Base-by-base conservation (phyloP, 129 eudicot species). In the Flaveria robusta region DNA sequence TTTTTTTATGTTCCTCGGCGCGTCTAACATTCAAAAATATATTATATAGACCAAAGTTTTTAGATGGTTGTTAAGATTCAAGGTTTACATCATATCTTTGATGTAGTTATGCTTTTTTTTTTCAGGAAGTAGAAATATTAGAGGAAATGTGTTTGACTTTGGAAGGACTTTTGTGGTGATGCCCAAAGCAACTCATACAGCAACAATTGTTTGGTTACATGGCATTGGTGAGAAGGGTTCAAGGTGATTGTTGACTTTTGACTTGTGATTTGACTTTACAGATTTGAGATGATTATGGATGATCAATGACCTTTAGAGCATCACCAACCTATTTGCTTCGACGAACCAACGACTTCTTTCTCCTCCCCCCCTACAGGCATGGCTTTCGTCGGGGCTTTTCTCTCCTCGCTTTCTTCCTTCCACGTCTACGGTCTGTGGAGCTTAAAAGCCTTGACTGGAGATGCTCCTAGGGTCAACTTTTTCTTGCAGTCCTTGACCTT, bases 111-210 rank as follows among this genome's bases (percentile, higher is more conserved):
- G 27, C 15, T 22, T 18, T 41, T 75, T 72, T 55, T 77, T 24
- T 66, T 59, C 88, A 86, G 97, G 94, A 77, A 85, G 65, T 58
- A 58, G 65, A 58, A 58, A 22, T 58, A 34, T 14, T 10, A 58
- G 87, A 60, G 80, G 84, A 69, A 63, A 49, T 65, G 49, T 66
- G 5, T 76, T 74, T 66, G 96, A 89, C 70, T 89, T 87, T 74
- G 97, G 97, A 81, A 80, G 96, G 82, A 92, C 96, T 73, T 87
- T 85, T 74, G 97, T 89, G 79, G 96, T 92, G 80, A 87, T 88
- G 87, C 97, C 97, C 22, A 87, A 87, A 85, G 89, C 88, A 37
- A 83, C 68, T 72, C 97, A 92, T 77, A 82, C 83, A 81, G 96
- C 97, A 37, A 92, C 96, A 50, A 87, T 92, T 41, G 89, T 92